Conservation (phyloP, 495 filamentous ascomycete species). For the Trichocladium uniseriatum region DNA sequence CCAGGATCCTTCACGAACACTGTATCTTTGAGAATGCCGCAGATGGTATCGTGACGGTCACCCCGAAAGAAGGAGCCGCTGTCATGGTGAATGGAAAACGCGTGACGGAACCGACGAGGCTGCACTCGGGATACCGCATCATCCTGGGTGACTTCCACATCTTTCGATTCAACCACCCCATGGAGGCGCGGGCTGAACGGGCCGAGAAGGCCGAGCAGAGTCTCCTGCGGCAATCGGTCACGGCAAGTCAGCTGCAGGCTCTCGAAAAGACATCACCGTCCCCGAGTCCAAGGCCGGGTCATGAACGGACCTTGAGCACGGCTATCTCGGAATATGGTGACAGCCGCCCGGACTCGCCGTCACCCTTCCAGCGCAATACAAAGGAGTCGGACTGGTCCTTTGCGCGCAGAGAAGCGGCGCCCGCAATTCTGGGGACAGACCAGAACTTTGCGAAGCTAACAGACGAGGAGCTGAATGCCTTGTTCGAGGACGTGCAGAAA, state of each 20-base stretch:
- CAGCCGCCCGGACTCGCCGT: conserved; percentile 70
- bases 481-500: conserved; percentile 91
- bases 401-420: conserved; percentile 84
- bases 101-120: conserved; percentile 67
- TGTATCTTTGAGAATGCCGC: conserved; percentile 83
- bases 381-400: conserved; percentile 94
- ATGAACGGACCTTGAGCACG: conserved; percentile 69
- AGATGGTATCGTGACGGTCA: conserved; percentile 80
- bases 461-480: conserved; percentile 88
- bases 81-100: conserved; percentile 97
- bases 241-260: conserved; percentile 62
- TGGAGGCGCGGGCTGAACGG: conserved; percentile 88
- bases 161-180: conserved; percentile 95
- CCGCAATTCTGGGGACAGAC: conserved; percentile 81
- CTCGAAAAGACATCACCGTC: conserved; percentile 34
- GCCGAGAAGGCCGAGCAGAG: conserved; percentile 60
- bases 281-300: conserved; percentile 59
- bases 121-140: conserved; percentile 87
- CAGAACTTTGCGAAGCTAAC: conserved; percentile 81
- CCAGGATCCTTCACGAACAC: conserved; percentile 83
- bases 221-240: conserved; percentile 78
- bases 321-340: conserved; percentile 57
- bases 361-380: conserved; percentile 52
- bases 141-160: conserved; percentile 99
- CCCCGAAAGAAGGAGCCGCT: conserved; percentile 80